Base-by-base conservation (phyloP, 2,329 filamentous ascomycete species). In the Rhynchosporium secalis region DNA sequence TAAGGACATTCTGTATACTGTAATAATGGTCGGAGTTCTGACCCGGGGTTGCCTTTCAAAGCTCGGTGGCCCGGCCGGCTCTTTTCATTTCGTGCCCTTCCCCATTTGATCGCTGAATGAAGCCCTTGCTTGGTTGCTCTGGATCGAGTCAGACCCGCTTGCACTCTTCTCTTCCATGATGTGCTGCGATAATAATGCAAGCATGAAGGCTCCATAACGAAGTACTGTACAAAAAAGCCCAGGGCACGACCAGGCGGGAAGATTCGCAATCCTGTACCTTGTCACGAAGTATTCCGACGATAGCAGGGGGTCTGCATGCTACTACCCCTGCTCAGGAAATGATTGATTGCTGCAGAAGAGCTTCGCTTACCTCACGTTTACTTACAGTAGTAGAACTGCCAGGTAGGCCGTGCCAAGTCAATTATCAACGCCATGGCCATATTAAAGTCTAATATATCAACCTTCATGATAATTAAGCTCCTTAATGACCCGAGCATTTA, bases 211-310 rank as follows among this genome's bases (percentile, higher is more conserved):
- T 20, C 20, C 20, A 20, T 20, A 20, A 20, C 20, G 20, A 20
- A 20, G 20, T 20, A n/a, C n/a, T n/a, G n/a, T n/a, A 20, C 20
- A 20, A 45, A 41, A 58, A 48, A 43, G 28, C 20, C 38, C 48
- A 61, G 59, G 48, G 58, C 62, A 60, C 60, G 62, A 60, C 26
- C 56, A 40, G 60, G 60, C 62, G 62, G 60, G 62, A 40, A 54
- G 57, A 20, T 20, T 41, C 40, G 54, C 54, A 56, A 62, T 40
- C 58, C 43, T 57, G 9, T 20, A 3, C 36, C 36, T 29, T 40
- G 46, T 15, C 43, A 15, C 8, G 38, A 36, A 45, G 28, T 48
- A 36, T 36, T 45, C 20, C 38, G 40, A 45, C 29, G 47, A 51
- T 52, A 26, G 36, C 38, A 45, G 38, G 38, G 20, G 57, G 36